Conservation (phyloP, 73 alveolate species). For the Tetrahymena malaccensis region DNA sequence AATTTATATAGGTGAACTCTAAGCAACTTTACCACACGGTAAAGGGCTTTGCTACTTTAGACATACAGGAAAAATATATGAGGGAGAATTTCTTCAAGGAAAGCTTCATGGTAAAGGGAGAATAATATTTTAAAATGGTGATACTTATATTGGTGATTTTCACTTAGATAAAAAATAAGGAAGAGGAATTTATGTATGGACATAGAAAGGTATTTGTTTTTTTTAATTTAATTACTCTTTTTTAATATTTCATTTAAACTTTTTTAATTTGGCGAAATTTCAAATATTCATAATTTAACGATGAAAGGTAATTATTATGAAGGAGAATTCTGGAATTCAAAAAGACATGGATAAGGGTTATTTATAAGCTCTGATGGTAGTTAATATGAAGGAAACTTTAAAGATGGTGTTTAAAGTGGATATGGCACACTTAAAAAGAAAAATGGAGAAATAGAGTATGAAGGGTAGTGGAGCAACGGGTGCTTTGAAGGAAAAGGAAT, state of each 20-base stretch:
- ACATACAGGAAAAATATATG: neutral
- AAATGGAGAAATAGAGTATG: neutral
- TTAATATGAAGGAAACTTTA: neutral
- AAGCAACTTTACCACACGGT: neutral
- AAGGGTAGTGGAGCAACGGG: neutral
- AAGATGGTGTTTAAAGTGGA: neutral
- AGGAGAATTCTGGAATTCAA: neutral
- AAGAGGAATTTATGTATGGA: neutral
- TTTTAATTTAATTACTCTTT: neutral
- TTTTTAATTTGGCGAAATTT: no score
- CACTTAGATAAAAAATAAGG: neutral
- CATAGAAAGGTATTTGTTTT: neutral
- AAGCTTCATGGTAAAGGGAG: neutral
- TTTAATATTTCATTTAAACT: no score
- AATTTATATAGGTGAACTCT: neutral
- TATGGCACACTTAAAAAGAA: neutral
- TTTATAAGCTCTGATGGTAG: neutral
- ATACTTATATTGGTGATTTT: neutral
- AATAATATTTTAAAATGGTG: neutral
- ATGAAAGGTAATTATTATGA: neutral
- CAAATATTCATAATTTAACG: no score
- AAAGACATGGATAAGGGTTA: neutral
- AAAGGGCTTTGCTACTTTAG: neutral
- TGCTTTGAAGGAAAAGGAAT: neutral
- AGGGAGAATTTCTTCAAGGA: neutral